A percentile compares a stretch with the other conserved stretches of the same genome.
These are phyloP conservation scores for Alternaria panax DNA, from an alignment of 2,329 filamentous ascomycete species.

Conservation along the genomic window DNA sequence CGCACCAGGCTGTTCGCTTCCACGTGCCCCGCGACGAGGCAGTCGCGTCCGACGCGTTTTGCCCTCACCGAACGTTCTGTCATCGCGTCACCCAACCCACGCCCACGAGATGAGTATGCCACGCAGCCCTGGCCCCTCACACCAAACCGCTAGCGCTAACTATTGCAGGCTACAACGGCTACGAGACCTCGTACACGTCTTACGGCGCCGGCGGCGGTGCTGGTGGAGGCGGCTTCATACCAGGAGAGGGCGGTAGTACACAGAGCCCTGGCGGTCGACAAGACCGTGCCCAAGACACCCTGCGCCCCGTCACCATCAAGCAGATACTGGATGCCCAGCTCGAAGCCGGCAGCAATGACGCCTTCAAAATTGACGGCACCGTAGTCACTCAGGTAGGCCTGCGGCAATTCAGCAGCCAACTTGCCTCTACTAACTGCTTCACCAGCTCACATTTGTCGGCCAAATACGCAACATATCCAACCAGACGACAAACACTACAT, in stretches of 20 bases:
- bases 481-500: constrained; percentile 91
- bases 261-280: constrained; percentile 51
- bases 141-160: constrained; percentile 14
- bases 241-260: constrained; percentile 58
- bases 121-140: background rate
- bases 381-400: constrained; percentile 66
- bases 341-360: constrained; percentile 64
- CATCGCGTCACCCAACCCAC: constrained; percentile 18
- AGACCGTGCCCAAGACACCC: constrained; percentile 78
- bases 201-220: constrained; percentile 63
- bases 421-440: constrained; percentile 15
- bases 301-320: constrained; percentile 94
- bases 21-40: constrained; percentile 32
- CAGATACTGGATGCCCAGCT: constrained; percentile 81
- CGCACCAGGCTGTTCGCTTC: constrained; percentile 1
- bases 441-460: constrained; percentile 83
- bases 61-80: constrained; percentile 19
- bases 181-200: constrained; percentile 62
- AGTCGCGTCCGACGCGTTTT: constrained; percentile 44
- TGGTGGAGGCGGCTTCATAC: constrained; percentile 68
- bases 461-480: constrained; percentile 86
- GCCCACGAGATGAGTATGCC: constrained; percentile 30
- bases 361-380: constrained; percentile 80
- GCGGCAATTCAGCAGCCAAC: background rate
- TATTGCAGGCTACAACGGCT: constrained; percentile 43